Evolutionary conservation across 306 rosid genomes (phyloP), one percentile per base, ranked within the genome.

Genomic region (Gillenia trifoliata): DNA sequence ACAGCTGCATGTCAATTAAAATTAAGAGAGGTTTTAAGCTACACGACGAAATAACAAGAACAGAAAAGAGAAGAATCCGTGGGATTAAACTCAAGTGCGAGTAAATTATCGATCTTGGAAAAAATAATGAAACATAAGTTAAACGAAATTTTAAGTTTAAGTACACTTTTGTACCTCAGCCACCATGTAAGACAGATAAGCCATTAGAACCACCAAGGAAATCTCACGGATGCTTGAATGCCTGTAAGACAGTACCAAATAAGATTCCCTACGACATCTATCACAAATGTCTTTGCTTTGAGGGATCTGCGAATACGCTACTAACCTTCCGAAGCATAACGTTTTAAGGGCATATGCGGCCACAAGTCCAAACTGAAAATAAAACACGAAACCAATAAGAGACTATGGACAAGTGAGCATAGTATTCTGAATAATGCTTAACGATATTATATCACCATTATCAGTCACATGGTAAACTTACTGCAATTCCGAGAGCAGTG

Each of bases 131-230:
- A 65, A 73, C 34, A 47, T 3, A 70, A 68, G 25, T 28, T n/a
- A 38, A 52, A 28, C 33, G 72, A 50, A 65, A 29, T 75, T 30
- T 16, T 6, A 12, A 25, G 28, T 57, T 59, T 0, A 29, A 26
- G 59, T 69, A 20, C 71, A 73, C 26, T 72, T 15, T 8, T 1
- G 73, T 78, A 93, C 98, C 98, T 93, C 98, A 56, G 98, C 84
- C 83, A 91, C 82, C 96, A 82, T 87, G 85, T 91, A 93, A 75
- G 97, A 93, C 28, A 93, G 85, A 76, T 93, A 91, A n/a, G 98
- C 93, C 97, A 88, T 90, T 79, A 93, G 80, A 66, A 93, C 80
- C 95, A 87, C 87, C 81, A 93, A 3, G 15, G 98, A 55, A 75
- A 91, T 83, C 86, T 93, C 97, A 0, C 98, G 91, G 41, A 91